Evolutionary conservation across 345 rosid species (phyloP), one percentile per base, ranked within the genome.

Genomic region (Reutealis trisperma): DNA sequence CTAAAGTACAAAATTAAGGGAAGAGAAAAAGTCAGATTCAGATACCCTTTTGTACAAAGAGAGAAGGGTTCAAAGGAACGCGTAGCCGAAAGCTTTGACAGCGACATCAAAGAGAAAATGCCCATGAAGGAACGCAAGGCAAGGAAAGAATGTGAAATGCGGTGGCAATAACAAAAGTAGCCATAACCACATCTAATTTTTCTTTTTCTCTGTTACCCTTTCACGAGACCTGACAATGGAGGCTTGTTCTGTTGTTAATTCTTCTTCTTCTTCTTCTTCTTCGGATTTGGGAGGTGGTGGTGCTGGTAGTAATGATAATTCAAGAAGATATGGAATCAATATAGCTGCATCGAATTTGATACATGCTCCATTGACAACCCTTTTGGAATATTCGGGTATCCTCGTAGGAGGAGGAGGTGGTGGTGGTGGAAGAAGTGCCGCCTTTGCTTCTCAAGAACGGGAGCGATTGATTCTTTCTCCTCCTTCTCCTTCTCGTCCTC

Each of bases 321-420:
- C 78, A 1, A 80, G 79, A 71, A 76, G 78, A 15, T 75, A 80
- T 63, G 85, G 84, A 22, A 52, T 79, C 32, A 73, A 71, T 54
- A 58, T 83, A 58, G 77, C 86, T 2, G 75, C 77, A 4, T 71
- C 84, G 58, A 80, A 68, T 70, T 78, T 84, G 63, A 75, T 84
- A 5, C 79, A 54, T 71, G 79, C 87, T 42, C 83, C 85, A 1
- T 59, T 86, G 22, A 78, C 85, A 6, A 42, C 74, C 42, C 70
- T 86, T 14, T 79, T 82, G 62, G 87, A 86, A 63, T 84, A 78
- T 72, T 84, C 84, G 1, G 85, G 85, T 66, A 70, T 80, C 19
- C 44, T 74, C 19, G 69, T 70, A 19, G 77, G 70, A 30, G 72
- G 71, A n/a, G 72, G 72, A 1, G 71, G 49, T 16, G 22, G 25